These are phyloP conservation scores for Maudiozyma saulgeensis DNA, from an alignment of 805 yeast genomes.

Conservation along the genomic window DNA sequence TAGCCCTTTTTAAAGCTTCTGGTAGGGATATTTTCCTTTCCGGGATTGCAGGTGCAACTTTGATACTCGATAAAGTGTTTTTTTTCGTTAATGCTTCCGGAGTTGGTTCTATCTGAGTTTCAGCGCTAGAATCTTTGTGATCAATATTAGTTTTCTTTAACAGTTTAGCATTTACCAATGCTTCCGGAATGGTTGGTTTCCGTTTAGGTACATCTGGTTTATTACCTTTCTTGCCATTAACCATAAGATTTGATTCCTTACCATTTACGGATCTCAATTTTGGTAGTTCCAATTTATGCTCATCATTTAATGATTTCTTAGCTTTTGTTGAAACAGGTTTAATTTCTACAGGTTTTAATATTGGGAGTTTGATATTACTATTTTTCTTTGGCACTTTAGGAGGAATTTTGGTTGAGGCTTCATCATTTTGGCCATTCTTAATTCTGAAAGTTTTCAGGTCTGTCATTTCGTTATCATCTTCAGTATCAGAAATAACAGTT, in stretches of 20 bases:
- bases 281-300: constrained; percentile 2
- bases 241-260: neutral
- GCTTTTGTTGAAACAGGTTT: neutral
- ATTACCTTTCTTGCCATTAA: neutral
- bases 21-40: constrained; percentile 24
- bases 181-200: constrained; percentile 15
- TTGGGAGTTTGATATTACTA: neutral
- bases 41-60: constrained; percentile 19
- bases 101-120: neutral
- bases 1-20: constrained; percentile 20
- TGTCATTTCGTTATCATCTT: constrained; percentile 3
- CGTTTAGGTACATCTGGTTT: constrained; percentile 5
- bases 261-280: constrained; percentile 12
- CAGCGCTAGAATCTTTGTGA: neutral
- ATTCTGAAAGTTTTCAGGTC: neutral
- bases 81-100: constrained; percentile 15
- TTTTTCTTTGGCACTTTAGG: neutral
- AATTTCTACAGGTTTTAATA: neutral
- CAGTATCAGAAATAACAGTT: constrained; percentile 7
- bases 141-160: constrained; percentile 2
- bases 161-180: constrained; percentile 8
- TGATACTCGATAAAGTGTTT: constrained; percentile 6
- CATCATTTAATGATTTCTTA: neutral
- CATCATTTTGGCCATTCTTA: neutral
- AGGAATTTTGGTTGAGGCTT: no score